These are phyloP conservation scores for Arthrobotrys sinensis DNA, from an alignment of 2,329 filamentous ascomycete genomes.

Conservation along the genomic window DNA sequence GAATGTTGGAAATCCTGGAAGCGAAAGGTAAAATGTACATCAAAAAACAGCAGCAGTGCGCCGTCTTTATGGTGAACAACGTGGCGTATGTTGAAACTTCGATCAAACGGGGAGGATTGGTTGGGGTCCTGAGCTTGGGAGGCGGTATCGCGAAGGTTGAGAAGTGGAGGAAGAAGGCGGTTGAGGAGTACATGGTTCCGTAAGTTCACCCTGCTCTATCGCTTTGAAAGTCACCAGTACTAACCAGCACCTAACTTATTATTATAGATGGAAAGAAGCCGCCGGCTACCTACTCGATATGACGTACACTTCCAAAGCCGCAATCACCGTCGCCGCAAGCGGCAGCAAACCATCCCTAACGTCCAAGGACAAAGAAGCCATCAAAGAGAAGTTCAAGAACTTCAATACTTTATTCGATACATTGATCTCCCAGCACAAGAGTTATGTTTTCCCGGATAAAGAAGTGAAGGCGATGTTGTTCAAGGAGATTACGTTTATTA, in stretches of 20 bases:
- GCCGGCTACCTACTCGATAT: conserved; percentile 74
- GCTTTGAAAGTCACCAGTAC: not conserved
- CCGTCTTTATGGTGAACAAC: conserved; percentile 92
- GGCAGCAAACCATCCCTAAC: conserved; percentile 76
- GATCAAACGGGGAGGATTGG: conserved; percentile 85
- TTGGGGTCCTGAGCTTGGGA: conserved; percentile 76
- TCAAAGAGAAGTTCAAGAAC: conserved; percentile 91
- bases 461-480: conserved; percentile 86
- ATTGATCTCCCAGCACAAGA: conserved; percentile 84
- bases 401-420: conserved; percentile 96
- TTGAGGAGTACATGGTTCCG: conserved; percentile 77
- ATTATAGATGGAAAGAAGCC: conserved; percentile 80
- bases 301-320: conserved; percentile 76
- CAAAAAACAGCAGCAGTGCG: conserved; percentile 83
- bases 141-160: conserved; percentile 79
- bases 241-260: not conserved
- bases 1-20: conserved; percentile 81
- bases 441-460: conserved; percentile 84
- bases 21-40: conserved; percentile 80
- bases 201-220: conserved; percentile 13
- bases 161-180: conserved; percentile 88
- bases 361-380: conserved; percentile 93
- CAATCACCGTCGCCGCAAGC: conserved; percentile 75
- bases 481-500: conserved; percentile 89
- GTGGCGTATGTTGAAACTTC: conserved; percentile 86